Evolutionary conservation across 805 yeast genomes (phyloP), one percentile per base, ranked within the genome.

Genomic region (Wickerhamiella nectarea): DNA sequence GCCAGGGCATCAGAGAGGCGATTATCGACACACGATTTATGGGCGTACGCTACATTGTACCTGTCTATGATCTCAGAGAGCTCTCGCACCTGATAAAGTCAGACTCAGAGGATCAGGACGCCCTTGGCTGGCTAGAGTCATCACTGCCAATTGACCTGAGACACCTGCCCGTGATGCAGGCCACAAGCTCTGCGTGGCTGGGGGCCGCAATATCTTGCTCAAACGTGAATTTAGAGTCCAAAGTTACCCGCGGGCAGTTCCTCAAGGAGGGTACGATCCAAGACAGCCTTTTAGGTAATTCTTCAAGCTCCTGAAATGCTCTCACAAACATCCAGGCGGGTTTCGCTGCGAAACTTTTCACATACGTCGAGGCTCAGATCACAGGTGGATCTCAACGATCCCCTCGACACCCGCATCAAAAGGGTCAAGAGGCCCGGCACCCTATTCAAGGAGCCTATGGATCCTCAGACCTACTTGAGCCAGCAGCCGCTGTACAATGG

Each of bases 401-500:
- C 66, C 43, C 75, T 72, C 50, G 63, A 64, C 22, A 70, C 60
- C 28, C 55, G 55, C 44, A 46, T 55, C 58, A 65, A 54, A 36
- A 56, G 55, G 40, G 55, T 73, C 12, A 60, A 68, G 36, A 62
- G 63, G 21, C 72, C 74, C 1, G 64, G 68, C 3, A 51, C 65
- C 0, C 46, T 68, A 11, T 59, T 64, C 24, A 54, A 67, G 12
- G 68, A 67, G 11, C 67, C 68, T n/a, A 56, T 80, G 19, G 76
- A 76, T 5, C 56, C 64, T 4, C 67, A 75, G 20, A 70, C 56
- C 46, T 61, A 84, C 42, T 61, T 76, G 5, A 75, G 81, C 2
- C 71, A 75, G 52, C 67, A 66, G 47, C 80, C 87, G 3, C 52
- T 81, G 20, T 81, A 81, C 52, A 72, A 67, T 40, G 75, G 80